Evolutionary conservation across 441 rosid species (phyloP).

Genomic region (Cnidoscolus chayamansa): DNA sequence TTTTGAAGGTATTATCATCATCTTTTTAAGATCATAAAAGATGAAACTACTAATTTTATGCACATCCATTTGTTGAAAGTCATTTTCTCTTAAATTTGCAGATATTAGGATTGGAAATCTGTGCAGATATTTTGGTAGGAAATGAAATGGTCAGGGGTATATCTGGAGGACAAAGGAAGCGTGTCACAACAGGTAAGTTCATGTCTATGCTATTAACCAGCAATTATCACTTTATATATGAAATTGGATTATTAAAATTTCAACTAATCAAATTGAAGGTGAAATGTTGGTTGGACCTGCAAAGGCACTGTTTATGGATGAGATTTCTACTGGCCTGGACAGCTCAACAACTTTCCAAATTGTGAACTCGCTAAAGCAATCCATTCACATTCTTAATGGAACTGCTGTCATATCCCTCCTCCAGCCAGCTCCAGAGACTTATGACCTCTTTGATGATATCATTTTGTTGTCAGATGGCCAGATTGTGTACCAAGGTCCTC

Average conservation of each 20-base stretch:
- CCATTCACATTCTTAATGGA: slow-evolving; percentile 55
- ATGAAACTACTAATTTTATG: neutral
- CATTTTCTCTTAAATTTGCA: slow-evolving; percentile 18
- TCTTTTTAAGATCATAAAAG: neutral
- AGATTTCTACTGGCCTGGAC: slow-evolving; percentile 83
- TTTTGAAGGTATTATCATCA: slow-evolving; percentile 37
- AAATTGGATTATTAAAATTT: neutral
- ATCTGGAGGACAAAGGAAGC: slow-evolving; percentile 88
- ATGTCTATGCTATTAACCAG: neutral
- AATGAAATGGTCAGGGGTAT: slow-evolving; percentile 85
- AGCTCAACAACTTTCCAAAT: slow-evolving; percentile 75
- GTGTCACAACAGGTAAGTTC: slow-evolving; percentile 70
- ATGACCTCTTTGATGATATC: slow-evolving; percentile 73
- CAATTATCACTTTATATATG: neutral
- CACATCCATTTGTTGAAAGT: neutral
- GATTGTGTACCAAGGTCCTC: slow-evolving; percentile 80
- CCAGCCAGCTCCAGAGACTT: slow-evolving; percentile 92
- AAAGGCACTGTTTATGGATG: slow-evolving; percentile 68
- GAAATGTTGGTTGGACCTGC: slow-evolving; percentile 90
- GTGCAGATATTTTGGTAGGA: slow-evolving; percentile 81
- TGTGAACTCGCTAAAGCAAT: slow-evolving; percentile 60
- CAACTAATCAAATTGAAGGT: slow-evolving; percentile 32
- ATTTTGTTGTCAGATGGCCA: slow-evolving; percentile 72
- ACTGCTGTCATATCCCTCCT: slow-evolving; percentile 84
- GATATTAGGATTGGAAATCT: slow-evolving; percentile 77